Base-by-base conservation (phyloP, 371 early-diverging fungal genomes). In the Entomophthora muscae region DNA sequence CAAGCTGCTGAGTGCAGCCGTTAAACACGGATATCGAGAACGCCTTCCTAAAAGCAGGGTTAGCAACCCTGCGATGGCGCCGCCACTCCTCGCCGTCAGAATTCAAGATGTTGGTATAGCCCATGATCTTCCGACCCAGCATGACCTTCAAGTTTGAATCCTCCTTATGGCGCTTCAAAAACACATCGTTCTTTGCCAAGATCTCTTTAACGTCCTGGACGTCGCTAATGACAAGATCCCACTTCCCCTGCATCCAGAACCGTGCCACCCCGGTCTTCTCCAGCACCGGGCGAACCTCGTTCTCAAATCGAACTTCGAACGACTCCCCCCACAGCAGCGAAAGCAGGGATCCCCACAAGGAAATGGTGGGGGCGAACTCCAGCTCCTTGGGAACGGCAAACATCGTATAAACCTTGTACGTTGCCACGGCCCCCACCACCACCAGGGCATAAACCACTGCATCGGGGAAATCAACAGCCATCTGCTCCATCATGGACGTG, bases 11-110 rank as follows among this genome's bases (percentile, higher is more conserved):
- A 3, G n/a, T 29, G n/a, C 53, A 27, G 12, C 17, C 23, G 17
- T 24, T 60, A 62, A 66, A 66, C 1, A 54, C 12, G 12, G 42
- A 29, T 23, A 53, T 60, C 0, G 53, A 23, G 53, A 42, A 66
- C 1, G 55, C 28, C 31, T 57, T 61, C 26, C 28, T 61, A 54
- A 66, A 66, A 24, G 63, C 63, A 13, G 66, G 66, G 57, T 66
- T 66, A 17, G 55, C 63, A 22, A 62, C 21, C 5, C 23, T 33
- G 26, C 66, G 33, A 33, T 66, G 66, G 13, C 21, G 53, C 21
- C 30, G 51, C 63, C 63, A 63, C 3, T 61, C 65, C 12, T 63
- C 23, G 17, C 51, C 51, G 32, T 61, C 52, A 32, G 62, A 51
- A 13, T 42, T 17, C 21, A 61, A 21, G 23, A 61, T 61, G 28